phyloP scores from a whole-genome alignment of 768 basidiomycete genomes.

The Leucosporidium yakuticum region DNA sequence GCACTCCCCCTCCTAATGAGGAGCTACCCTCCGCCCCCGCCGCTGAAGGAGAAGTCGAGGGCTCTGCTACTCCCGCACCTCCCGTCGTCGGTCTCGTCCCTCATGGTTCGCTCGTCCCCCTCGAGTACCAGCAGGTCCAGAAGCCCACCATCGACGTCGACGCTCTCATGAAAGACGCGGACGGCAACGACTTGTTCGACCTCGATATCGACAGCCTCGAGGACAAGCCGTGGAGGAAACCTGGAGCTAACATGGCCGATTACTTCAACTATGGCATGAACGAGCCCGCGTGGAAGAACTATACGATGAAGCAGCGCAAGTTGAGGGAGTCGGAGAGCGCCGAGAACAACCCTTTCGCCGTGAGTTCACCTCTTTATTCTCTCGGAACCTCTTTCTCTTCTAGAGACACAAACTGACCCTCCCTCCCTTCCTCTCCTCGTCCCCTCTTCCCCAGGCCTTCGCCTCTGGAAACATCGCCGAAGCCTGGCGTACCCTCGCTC shows the following conservation, averaged over 20 bases:
- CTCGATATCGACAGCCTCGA: constrained; percentile 38
- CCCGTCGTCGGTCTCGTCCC: constrained; percentile 35
- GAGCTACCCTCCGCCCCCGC: not conserved
- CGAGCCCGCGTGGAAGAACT: constrained; percentile 90
- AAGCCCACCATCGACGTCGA: constrained; percentile 41
- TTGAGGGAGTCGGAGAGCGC: constrained; percentile 70
- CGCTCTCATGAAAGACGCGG: constrained; percentile 28
- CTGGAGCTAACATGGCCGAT: constrained; percentile 87
- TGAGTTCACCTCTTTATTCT: not conserved
- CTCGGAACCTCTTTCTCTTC: not conserved
- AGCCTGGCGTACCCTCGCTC: constrained; percentile 38
- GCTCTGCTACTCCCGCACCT: constrained; percentile 22
- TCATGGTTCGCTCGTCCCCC: constrained; percentile 35
- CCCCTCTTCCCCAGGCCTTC: constrained; percentile 73
- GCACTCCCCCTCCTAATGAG: no score
- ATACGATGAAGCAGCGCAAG: constrained; percentile 75
- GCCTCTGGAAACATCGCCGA: constrained; percentile 55
- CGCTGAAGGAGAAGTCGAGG: constrained; percentile 13
- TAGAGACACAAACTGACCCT: not conserved
- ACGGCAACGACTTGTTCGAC: constrained; percentile 40
- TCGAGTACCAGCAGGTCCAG: constrained; percentile 29
- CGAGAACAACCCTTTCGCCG: constrained; percentile 61
- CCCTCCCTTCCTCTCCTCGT: constrained; percentile 51
- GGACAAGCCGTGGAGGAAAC: constrained; percentile 63
- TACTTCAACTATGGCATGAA: constrained; percentile 99